phyloP scores from a whole-genome alignment of 441 rosid genomes.

The Breynia disticha region DNA sequence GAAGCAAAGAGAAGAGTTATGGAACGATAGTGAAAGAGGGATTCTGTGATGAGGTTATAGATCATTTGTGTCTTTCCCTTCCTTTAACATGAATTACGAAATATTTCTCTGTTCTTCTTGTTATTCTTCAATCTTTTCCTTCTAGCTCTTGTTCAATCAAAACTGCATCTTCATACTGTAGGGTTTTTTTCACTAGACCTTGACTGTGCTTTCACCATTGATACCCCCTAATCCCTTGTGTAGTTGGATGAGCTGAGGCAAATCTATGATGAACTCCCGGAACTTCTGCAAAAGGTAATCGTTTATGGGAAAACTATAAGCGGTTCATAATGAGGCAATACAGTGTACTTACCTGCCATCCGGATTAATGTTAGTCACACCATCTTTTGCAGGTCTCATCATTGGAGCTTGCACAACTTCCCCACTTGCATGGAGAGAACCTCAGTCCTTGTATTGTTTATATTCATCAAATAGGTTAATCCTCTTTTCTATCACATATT shows the following conservation, averaged over 20 bases:
- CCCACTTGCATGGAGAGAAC: constrained; percentile 44
- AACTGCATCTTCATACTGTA: background rate
- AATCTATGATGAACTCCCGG: constrained; percentile 91
- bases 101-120: constrained; percentile 4
- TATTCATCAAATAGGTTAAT: constrained; percentile 85
- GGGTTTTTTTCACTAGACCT: background rate
- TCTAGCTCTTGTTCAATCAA: background rate
- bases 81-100: background rate
- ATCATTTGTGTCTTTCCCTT: constrained; percentile 3
- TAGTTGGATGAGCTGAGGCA: constrained; percentile 96
- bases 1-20: constrained; percentile 82
- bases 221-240: background rate
- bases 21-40: constrained; percentile 83
- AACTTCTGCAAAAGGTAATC: constrained; percentile 73
- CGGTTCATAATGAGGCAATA: too few species aligned
- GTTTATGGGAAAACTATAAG: constrained; percentile 9
- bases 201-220: background rate
- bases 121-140: background rate
- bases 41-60: constrained; percentile 83
- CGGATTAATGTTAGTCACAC: background rate
- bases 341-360: too few species aligned
- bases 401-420: constrained; percentile 59
- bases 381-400: constrained; percentile 54
- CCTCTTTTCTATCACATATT: constrained; percentile 7
- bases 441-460: constrained; percentile 64